Evolutionary conservation across 1,284 basidiomycete species (phyloP), one percentile per base, ranked within the genome.

Genomic region (Mycena sp.): DNA sequence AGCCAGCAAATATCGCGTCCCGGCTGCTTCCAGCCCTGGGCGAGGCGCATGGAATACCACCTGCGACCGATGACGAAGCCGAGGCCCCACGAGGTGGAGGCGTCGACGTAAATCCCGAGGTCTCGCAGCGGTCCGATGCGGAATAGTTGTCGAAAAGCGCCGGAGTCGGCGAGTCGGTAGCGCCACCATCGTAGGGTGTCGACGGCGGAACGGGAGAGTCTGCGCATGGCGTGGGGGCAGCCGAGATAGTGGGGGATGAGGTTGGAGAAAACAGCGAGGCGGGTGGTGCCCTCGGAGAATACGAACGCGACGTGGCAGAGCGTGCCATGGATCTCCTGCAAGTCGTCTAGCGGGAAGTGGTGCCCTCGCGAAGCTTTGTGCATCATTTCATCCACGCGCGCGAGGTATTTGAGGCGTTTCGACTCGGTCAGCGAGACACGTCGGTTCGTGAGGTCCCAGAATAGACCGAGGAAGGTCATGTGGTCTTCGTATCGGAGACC

Each of bases 51-150:
- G 4, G 62, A 51, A 1, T 37, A 50, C 56, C 63, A 71, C 1
- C 53, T n/a, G 12, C 25, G 41, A 16, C 57, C 50, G n/a, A 70
- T 44, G 9, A 75, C 55, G 16, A 77, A 28, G 0, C 76, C 76
- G 3, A 78, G 70, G 7, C 76, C 75, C 68, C 69, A 45, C 11
- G 43, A 45, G 4, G 43, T 45, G 43, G n/a, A 21, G 21, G 76
- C 69, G 44, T 74, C 68, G 76, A 65, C 66, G 37, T 41, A 71
- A 17, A 70, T 63, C 2, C 55, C 59, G 0, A 69, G 35, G 38
- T 74, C 72, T 1, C 51, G 23, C 1, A 58, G 12, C 0, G 48
- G 29, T 2, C 51, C 64, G 0, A 58, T 30, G 1, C 59, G 61
- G 6, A 17, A 29, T 11, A 69, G 52, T 1, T 46, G 38, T 11